phyloP scores from a whole-genome alignment of 1,139 yeast genomes.

The Spathaspora sp. region DNA sequence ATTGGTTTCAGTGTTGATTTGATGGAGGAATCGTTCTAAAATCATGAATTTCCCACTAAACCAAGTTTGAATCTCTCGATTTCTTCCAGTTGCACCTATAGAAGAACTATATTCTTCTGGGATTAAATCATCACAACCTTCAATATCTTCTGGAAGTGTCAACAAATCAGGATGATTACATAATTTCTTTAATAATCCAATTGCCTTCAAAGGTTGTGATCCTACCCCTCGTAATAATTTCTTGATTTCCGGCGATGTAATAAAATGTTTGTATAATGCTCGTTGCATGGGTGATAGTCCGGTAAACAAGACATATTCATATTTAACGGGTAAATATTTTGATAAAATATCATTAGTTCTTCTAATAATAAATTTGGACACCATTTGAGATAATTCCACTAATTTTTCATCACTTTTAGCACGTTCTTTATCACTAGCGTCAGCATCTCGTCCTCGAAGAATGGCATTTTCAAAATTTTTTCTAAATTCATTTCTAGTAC shows the following conservation, averaged over 20 bases:
- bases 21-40: conserved; percentile 72
- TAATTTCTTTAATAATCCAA: conserved; percentile 81
- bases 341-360: conserved; percentile 94
- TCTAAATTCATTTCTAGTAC: conserved; percentile 79
- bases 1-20: conserved; percentile 76
- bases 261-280: conserved; percentile 67
- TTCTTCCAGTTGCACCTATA: conserved; percentile 31
- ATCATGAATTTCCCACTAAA: conserved; percentile 60
- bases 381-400: conserved; percentile 68
- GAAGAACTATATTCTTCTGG: conserved; percentile 71
- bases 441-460: conserved; percentile 84
- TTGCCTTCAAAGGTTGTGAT: conserved; percentile 86
- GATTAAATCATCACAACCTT: conserved; percentile 60
- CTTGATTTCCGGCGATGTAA: conserved; percentile 78
- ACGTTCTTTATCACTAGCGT: conserved; percentile 80
- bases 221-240: conserved; percentile 69
- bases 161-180: conserved; percentile 93
- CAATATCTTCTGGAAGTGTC: conserved; percentile 72
- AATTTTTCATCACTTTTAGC: conserved; percentile 71
- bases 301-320: conserved; percentile 93
- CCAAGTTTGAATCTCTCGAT: conserved; percentile 60
- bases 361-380: conserved; percentile 87
- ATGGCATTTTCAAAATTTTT: conserved; percentile 82
- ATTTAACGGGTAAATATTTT: conserved; percentile 90
- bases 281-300: conserved; percentile 79